Evolutionary conservation across 306 rosid species (phyloP).

Genomic region (Casuarina glauca): DNA sequence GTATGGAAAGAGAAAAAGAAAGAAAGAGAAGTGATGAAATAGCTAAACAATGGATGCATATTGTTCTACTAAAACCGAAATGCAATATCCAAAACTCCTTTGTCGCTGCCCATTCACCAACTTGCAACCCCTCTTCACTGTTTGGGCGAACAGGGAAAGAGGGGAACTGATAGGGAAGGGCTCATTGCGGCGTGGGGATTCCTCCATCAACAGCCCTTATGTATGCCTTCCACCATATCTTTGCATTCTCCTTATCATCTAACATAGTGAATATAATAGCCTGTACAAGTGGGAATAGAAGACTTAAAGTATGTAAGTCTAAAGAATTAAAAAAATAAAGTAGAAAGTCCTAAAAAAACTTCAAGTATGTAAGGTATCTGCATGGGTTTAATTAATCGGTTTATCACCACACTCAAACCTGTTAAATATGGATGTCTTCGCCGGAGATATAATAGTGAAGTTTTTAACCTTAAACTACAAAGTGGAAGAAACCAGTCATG

Average conservation of each 20-base stretch:
- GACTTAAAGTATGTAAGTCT: not conserved
- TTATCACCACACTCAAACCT: not conserved
- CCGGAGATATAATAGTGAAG: not conserved
- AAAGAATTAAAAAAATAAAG: no score
- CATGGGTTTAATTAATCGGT: not conserved
- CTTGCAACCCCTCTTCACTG: not conserved
- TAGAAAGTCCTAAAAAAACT: no score
- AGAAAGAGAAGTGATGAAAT: not conserved
- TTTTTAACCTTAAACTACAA: not conserved
- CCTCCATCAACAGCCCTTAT: not conserved
- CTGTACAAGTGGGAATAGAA: constrained; percentile 1
- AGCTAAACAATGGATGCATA: not conserved
- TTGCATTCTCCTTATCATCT: not conserved
- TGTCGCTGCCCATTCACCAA: not conserved
- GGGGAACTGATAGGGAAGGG: not conserved
- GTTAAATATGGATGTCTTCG: not conserved
- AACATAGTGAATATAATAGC: constrained; percentile 24
- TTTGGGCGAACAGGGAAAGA: not conserved
- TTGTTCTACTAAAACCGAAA: not conserved
- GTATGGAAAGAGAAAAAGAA: no score
- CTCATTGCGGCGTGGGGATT: not conserved
- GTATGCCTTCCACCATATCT: constrained; percentile 1
- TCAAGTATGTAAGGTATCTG: not conserved
- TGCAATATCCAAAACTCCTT: not conserved
- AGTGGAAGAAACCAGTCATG: no score